Evolutionary conservation across 225 moss, liverwort and hornwort genomes (phyloP), one percentile per base, ranked within the genome.

Genomic region (Straminergon stramineum): DNA sequence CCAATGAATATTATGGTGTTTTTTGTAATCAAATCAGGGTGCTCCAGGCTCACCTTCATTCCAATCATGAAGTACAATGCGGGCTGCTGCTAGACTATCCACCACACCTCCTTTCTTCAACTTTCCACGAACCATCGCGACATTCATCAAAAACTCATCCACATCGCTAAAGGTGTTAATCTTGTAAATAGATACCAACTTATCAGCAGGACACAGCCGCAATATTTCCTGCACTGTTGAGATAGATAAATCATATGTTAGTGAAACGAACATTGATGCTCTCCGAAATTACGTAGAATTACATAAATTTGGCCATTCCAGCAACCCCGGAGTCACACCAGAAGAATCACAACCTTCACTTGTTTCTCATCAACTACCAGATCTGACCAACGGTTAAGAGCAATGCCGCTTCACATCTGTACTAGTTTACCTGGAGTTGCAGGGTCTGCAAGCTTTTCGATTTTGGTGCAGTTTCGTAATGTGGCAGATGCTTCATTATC

Each of bases 1-100:
- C 71, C 58, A 43, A 83, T 34, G 48, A 45, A 56, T 84, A 78
- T 55, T 55, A 14, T 56, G 22, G 28, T 28, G 45, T 83, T 84
- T 68, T 64, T 7, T 17, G 15, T 31, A 34, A 66, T 48, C 48
- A 75, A 68, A 67, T 70, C 45, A 41, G 21, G n/a, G 34, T 87
- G 61, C 21, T 67, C 62, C 75, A 60, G 11, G 64, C 84, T 89
- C 78, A 97, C 98, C 98, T 93, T 96, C 95, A 91, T 98, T 98
- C 98, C 98, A 98, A 81, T 98, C 96, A 78, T 95, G 94, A 41
- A 98, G 98, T 75, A 98, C 95, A 76, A 98, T 94, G 39, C 98
- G 96, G 65, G 98, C 96, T 35, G 98, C 97, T 86, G 96, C 96
- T 67, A 90, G 90, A 86, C 91, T 94, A 86, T 98, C 96, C 71